Conservation (phyloP, 2,329 filamentous ascomycete species). For the Pezicula carpinea region DNA sequence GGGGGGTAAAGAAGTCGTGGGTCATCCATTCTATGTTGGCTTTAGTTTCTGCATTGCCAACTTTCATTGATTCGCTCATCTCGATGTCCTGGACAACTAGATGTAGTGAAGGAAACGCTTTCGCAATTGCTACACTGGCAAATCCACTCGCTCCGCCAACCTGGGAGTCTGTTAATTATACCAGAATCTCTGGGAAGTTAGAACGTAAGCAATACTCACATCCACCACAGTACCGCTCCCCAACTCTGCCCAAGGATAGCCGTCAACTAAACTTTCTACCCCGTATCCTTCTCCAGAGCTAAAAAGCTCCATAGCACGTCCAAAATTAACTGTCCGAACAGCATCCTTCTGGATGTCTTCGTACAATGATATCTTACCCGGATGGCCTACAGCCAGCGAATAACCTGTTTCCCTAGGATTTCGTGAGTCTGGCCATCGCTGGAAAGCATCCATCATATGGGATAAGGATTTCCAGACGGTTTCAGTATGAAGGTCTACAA, state of each 20-base stretch:
- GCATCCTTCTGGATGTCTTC: conserved; percentile 26
- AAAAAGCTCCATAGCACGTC: conserved; percentile 28
- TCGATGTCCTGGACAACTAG: conserved; percentile 12
- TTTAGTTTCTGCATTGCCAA: conserved; percentile 18
- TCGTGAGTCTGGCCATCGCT: conserved; percentile 31
- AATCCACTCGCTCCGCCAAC: neutral
- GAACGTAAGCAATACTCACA: neutral
- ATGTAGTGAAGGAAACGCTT: conserved; percentile 14
- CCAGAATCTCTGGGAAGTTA: no score
- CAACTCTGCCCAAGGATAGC: conserved; percentile 24
- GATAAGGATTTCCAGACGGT: conserved; percentile 27
- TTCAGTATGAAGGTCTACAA: conserved; percentile 28
- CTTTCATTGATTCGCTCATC: conserved; percentile 36
- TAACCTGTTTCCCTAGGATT: conserved; percentile 32
- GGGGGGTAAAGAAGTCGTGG: conserved; percentile 40
- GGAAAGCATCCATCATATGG: conserved; percentile 30
- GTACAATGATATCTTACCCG: conserved; percentile 19
- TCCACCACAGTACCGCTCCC: conserved; percentile 22
- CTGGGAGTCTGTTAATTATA: no score
- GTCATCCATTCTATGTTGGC: conserved; percentile 6
- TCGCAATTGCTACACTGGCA: conserved; percentile 14
- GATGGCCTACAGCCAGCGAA: conserved; percentile 23
- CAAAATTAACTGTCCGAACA: conserved; percentile 25
- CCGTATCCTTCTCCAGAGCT: conserved; percentile 19
- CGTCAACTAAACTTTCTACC: conserved; percentile 16